phyloP scores from a whole-genome alignment of 306 rosid genomes.

The Cucurbita moschata region DNA sequence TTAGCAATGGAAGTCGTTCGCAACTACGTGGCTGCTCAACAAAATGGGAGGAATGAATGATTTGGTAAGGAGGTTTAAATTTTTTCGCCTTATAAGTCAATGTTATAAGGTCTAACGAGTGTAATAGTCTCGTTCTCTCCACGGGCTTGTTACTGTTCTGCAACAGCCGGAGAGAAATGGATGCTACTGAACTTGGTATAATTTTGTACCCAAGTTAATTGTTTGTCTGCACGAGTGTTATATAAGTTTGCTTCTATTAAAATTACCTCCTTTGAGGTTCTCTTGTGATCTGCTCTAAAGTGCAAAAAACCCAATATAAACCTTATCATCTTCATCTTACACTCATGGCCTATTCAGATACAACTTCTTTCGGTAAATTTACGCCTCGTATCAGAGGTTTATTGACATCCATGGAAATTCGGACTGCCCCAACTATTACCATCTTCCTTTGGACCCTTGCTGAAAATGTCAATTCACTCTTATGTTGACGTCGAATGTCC shows the following conservation, averaged over 20 bases:
- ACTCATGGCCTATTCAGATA: too few relatives aligned
- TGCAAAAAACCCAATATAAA: too few relatives aligned
- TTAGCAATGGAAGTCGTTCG: slow-evolving; percentile 85
- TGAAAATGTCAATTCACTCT: too few relatives aligned
- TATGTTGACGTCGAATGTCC: too few relatives aligned
- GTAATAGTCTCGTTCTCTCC: slow-evolving; percentile 8
- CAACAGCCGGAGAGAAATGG: slow-evolving; percentile 21
- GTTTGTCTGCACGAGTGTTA: slow-evolving; percentile 8
- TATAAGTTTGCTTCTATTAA: slow-evolving; percentile 1
- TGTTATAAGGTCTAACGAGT: slow-evolving; percentile 12
- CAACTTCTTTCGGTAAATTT: too few relatives aligned
- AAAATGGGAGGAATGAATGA: slow-evolving; percentile 68
- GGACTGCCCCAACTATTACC: too few relatives aligned
- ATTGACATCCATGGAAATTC: too few relatives aligned
- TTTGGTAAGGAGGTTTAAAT: slow-evolving; percentile 8
- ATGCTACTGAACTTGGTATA: slow-evolving; percentile 2
- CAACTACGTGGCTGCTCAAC: slow-evolving; percentile 61
- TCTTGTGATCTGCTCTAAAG: background rate
- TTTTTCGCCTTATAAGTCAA: slow-evolving; percentile 1
- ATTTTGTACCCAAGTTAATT: slow-evolving; percentile 13
- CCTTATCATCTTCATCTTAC: too few relatives aligned
- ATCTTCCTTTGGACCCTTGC: too few relatives aligned
- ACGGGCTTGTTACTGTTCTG: slow-evolving; percentile 29
- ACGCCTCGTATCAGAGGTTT: too few relatives aligned
- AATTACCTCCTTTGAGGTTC: background rate